A percentile compares a stretch with the other conserved stretches of the same genome.
These are phyloP conservation scores for Camillea tinctor DNA, from an alignment of 2,329 filamentous ascomycete species.

Conservation along the genomic window DNA sequence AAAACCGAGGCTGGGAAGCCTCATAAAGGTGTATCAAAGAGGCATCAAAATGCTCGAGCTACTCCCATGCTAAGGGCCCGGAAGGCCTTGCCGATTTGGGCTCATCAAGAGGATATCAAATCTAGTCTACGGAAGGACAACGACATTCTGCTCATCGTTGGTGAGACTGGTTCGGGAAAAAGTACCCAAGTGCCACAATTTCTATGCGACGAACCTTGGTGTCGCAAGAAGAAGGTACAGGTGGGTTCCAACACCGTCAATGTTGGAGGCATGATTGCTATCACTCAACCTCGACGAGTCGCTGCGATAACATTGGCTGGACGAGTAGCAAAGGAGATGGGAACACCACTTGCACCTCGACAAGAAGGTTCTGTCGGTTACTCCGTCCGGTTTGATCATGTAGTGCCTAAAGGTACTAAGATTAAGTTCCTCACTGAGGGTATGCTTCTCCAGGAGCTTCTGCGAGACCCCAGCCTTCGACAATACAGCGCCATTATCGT, in stretches of 20 bases:
- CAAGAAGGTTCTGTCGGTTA: conserved; percentile 71
- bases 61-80: conserved; percentile 43
- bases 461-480: conserved; percentile 77
- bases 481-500: conserved; percentile 90
- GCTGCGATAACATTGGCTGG: conserved; percentile 89
- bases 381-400: conserved; percentile 90
- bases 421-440: conserved; percentile 97
- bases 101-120: conserved; percentile 68
- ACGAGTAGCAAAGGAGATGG: conserved; percentile 77
- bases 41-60: conserved; percentile 12
- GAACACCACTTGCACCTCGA: conserved; percentile 48
- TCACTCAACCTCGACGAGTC: conserved; percentile 91
- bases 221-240: conserved; percentile 57
- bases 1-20: conserved; percentile 1
- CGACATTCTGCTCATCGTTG: conserved; percentile 74
- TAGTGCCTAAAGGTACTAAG: conserved; percentile 74
- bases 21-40: conserved; percentile 4
- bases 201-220: conserved; percentile 77
- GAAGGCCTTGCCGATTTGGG: conserved; percentile 77
- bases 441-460: conserved; percentile 90
- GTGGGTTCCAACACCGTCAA: conserved; percentile 45
- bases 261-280: conserved; percentile 80
- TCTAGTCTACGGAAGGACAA: conserved; percentile 62
- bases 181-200: conserved; percentile 96
- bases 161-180: conserved; percentile 95